Percentiles rank a stretch among this genome's conserved stretches.
Evolutionary conservation across 2,329 filamentous ascomycete genomes (phyloP).

Genomic region (Phaeosphaeria sp.): DNA sequence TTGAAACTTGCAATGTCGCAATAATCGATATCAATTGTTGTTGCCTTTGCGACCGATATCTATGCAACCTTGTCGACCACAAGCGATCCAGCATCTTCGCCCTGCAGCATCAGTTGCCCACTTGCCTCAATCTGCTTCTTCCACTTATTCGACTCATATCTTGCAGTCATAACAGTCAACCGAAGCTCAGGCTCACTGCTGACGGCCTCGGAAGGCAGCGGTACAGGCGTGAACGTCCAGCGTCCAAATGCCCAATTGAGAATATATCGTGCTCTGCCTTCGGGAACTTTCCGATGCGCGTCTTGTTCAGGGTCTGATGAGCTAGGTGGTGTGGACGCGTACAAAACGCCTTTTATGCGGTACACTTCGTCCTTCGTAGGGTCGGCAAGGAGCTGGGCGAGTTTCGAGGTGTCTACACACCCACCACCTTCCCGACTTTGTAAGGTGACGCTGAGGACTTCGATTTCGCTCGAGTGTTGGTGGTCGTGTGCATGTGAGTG

Average conservation of each 20-base stretch:
- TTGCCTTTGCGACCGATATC: not conserved
- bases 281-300: conserved; percentile 43
- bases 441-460: conserved; percentile 84
- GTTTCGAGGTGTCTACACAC: conserved; percentile 65
- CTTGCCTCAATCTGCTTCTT: conserved; percentile 72
- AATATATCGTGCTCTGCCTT: conserved; percentile 70
- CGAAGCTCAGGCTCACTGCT: conserved; percentile 65
- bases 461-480: conserved; percentile 81
- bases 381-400: conserved; percentile 64
- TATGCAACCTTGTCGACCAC: conserved; percentile 23
- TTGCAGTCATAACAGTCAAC: conserved; percentile 77
- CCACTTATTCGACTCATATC: conserved; percentile 78
- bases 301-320: conserved; percentile 51
- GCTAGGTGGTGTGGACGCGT: conserved; percentile 53
- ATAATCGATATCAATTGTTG: not conserved
- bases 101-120: conserved; percentile 48
- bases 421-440: conserved; percentile 57
- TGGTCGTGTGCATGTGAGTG: conserved; percentile 54
- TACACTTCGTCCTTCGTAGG: conserved; percentile 95
- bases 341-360: conserved; percentile 81
- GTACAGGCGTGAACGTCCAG: conserved; percentile 82
- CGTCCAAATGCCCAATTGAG: conserved; percentile 98
- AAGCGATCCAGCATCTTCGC: conserved; percentile 26
- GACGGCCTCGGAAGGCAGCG: conserved; percentile 27
- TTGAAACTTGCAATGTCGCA: not conserved